Base-by-base conservation (phyloP, 208 protist species). In the Plasmodiophora brassicae region DNA sequence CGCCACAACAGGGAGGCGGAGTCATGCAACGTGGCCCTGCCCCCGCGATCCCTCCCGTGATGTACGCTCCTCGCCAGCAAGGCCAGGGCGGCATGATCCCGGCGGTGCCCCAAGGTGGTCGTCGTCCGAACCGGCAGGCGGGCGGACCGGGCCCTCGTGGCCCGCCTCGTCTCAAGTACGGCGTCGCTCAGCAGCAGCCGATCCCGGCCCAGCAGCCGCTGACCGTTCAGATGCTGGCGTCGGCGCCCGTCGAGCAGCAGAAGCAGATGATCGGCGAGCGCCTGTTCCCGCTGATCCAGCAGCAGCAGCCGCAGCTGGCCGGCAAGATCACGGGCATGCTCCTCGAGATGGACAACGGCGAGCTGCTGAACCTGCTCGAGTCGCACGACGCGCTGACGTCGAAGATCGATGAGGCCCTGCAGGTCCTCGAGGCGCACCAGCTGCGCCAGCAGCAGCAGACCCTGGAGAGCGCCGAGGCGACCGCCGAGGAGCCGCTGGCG, bases 281-380 rank as follows among this genome's bases (percentile, higher is more conserved):
- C 38, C 94, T 99, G 46, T 99, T 97, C 95, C 95, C 93, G 91
- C 94, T 97, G 91, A 97, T 98, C 90, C 93, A 96, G 71, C 86
- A 85, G 78, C 90, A 89, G 84, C 93, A 98, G 91, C 93, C 94
- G 0, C 92, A 94, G 43, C 91, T 95, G 22, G 96, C 97, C 36
- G 95, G 96, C 88, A 99, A 99, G 95, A 98, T 99, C 93, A 99
- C 97, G 53, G 97, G 97, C 92, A 99, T 99, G 97, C 93, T 99
- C 10, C 94, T 99, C 38, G 97, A 99, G 92, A 97, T 98, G 94
- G 96, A 98, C 89, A 96, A 95, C 91, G 87, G 89, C 83, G 96
- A 98, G 88, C 95, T 99, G 90, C 92, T 98, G 39, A 92, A 95
- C 90, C 95, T 99, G 88, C 93, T 98, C 83, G 97, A 98, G 89